Conservation (phyloP, 2,329 filamentous ascomycete genomes). For the Elsinoe arachidis region DNA sequence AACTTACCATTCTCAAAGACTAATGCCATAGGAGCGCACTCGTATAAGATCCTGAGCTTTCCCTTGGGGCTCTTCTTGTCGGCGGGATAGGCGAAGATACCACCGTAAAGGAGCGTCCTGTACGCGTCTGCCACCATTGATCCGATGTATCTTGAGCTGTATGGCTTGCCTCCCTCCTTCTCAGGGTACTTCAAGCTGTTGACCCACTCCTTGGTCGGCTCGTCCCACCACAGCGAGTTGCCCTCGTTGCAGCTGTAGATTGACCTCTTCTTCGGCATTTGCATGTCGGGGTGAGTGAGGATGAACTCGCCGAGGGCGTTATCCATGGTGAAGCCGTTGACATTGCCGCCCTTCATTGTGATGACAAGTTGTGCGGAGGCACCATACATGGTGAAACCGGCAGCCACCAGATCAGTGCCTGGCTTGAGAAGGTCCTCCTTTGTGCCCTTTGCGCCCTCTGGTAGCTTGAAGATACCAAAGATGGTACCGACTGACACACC, state of each 20-base stretch:
- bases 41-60: slow-evolving; percentile 93
- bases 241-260: slow-evolving; percentile 99
- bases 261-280: slow-evolving; percentile 64
- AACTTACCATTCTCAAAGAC: slow-evolving; percentile 93
- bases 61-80: slow-evolving; percentile 99
- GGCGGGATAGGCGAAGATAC: slow-evolving; percentile 93
- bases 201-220: slow-evolving; percentile 79
- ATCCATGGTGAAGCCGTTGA: slow-evolving; percentile 98
- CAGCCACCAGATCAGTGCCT: slow-evolving; percentile 82
- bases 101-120: slow-evolving; percentile 87
- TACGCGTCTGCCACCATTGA: slow-evolving; percentile 99
- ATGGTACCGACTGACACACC: slow-evolving; percentile 97
- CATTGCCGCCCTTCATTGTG: slow-evolving; percentile 83
- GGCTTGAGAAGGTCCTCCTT: slow-evolving; percentile 83
- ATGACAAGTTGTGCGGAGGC: slow-evolving; percentile 93
- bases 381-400: slow-evolving; percentile 99
- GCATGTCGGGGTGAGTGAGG: slow-evolving; percentile 91
- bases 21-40: slow-evolving; percentile 98
- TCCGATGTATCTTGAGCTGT: slow-evolving; percentile 90
- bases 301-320: slow-evolving; percentile 97
- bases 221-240: slow-evolving; percentile 94
- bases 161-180: slow-evolving; percentile 67
- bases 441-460: slow-evolving; percentile 62
- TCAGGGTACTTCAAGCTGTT: slow-evolving; percentile 76
- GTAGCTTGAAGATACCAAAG: slow-evolving; percentile 86